Evolutionary conservation across 345 rosid species (phyloP), one percentile per base, ranked within the genome.

Genomic region (Populus simonii): DNA sequence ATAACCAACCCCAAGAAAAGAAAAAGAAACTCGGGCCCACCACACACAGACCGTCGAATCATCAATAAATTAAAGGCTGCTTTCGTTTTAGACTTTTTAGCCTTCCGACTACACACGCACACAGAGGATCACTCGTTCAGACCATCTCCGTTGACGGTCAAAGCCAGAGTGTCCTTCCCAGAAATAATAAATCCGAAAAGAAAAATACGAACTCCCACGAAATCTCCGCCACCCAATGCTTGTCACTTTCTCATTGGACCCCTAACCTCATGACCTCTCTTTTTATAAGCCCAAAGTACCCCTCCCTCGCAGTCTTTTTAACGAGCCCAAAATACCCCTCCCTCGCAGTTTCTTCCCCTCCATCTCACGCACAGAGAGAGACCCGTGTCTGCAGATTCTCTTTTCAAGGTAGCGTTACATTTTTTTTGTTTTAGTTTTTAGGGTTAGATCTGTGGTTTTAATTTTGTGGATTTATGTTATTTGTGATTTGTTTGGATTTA

Each of bases 231-330:
- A 33, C 31, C 25, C 68, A 67, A 25, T 81, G 85, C 84, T 20
- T 88, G 91, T 85, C 89, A 8, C 0, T 6, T 18, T 72, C 0
- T n/a, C 5, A 86, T 84, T 87, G 86, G 90, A 45, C 84, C 84
- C 0, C 68, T 16, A 7, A 7, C 72, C 68, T 17, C 67, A 4
- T 53, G 41, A 20, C 63, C 29, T 22, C 20, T 39, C 67, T 23
- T 59, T 73, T n/a, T 12, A n/a, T 12, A 41, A 23, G 0, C 55
- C 66, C 63, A 59, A 59, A 59, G 0, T 63, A 76, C 74, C 31
- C n/a, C 5, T 66, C 4, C 18, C 51, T 36, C 78, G 7, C 45
- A 5, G 0, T 39, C 67, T 16, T 59, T 73, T 57, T 33, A 51
- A 57, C 11, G 22, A 41, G 10, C 55, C 66, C 29, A 10, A 59